A percentile compares a stretch with the other conserved stretches of the same genome.
phyloP scores from a whole-genome alignment of 768 basidiomycete species.

The Kwoniella heveanensis region DNA sequence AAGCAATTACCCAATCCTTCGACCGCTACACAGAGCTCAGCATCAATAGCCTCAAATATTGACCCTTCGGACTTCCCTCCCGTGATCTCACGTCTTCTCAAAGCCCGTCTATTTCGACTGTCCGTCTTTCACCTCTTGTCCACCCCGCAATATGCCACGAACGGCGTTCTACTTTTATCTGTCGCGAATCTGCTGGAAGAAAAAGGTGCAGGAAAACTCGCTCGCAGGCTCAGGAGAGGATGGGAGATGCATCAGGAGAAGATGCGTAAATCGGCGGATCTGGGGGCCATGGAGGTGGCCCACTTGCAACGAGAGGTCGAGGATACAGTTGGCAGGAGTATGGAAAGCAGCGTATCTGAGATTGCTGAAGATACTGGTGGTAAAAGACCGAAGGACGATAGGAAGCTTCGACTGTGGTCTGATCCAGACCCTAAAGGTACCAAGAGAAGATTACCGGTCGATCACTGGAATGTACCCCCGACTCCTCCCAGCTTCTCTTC shows the following conservation, averaged over 20 bases:
- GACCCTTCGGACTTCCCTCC: slow-evolving; percentile 19
- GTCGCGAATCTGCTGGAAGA: slow-evolving; percentile 25
- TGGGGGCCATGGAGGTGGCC: background rate
- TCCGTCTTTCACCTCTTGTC: slow-evolving; percentile 36
- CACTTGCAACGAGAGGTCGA: background rate
- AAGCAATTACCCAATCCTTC: no score
- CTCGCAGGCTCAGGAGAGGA: slow-evolving; percentile 24
- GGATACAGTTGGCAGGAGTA: background rate
- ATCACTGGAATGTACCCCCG: slow-evolving; percentile 23
- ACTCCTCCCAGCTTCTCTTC: slow-evolving; percentile 3
- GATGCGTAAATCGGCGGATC: background rate
- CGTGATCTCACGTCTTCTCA: slow-evolving; percentile 29
- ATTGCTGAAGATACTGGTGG: background rate
- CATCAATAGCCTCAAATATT: no score
- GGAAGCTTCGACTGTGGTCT: slow-evolving; percentile 13
- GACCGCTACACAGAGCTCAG: no score
- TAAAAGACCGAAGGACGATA: background rate
- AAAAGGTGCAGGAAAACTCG: slow-evolving; percentile 38
- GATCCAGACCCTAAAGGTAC: background rate
- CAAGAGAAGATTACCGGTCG: slow-evolving; percentile 5
- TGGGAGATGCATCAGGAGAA: slow-evolving; percentile 17
- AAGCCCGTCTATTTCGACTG: slow-evolving; percentile 31
- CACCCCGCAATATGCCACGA: slow-evolving; percentile 32
- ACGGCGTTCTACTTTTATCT: slow-evolving; percentile 20
- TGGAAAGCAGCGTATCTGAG: background rate